phyloP scores from a whole-genome alignment of 192 early-diverging fungal species.

The Umbelopsis ramanniana region DNA sequence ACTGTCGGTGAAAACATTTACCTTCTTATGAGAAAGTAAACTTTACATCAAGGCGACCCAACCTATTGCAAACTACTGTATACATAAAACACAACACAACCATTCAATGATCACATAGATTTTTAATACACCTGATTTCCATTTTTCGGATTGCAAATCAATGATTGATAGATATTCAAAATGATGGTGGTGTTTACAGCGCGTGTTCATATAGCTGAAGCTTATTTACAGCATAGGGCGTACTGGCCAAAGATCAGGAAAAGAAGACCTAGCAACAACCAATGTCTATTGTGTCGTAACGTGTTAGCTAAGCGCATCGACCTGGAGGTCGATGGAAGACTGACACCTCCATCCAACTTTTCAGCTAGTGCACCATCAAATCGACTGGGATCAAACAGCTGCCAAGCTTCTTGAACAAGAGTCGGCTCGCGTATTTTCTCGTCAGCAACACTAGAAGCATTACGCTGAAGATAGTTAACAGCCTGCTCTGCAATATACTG shows the following conservation, averaged over 20 bases:
- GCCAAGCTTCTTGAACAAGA: neutral
- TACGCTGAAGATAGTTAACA: neutral
- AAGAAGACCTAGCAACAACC: neutral
- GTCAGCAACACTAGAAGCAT: neutral
- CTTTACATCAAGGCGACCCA: neutral
- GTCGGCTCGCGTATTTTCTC: neutral
- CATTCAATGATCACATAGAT: conserved; percentile 12
- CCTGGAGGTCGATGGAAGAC: neutral
- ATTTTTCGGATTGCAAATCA: neutral
- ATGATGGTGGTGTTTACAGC: neutral
- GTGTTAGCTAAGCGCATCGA: neutral
- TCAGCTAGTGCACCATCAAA: neutral
- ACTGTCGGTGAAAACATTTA: conserved; percentile 90
- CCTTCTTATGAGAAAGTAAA: conserved; percentile 81
- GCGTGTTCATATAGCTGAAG: neutral
- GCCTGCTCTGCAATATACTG: conserved; percentile 9
- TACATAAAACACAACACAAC: conserved; percentile 19
- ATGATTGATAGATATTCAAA: neutral
- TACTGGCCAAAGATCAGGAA: neutral
- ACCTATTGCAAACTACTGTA: conserved; percentile 4
- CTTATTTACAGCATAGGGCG: neutral
- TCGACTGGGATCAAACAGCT: neutral
- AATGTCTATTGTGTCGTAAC: neutral
- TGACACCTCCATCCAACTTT: neutral
- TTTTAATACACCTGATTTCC: conserved; percentile 14